Conservation (phyloP, 106 monocot genomes). For the Acanthochlamys bracteata region DNA sequence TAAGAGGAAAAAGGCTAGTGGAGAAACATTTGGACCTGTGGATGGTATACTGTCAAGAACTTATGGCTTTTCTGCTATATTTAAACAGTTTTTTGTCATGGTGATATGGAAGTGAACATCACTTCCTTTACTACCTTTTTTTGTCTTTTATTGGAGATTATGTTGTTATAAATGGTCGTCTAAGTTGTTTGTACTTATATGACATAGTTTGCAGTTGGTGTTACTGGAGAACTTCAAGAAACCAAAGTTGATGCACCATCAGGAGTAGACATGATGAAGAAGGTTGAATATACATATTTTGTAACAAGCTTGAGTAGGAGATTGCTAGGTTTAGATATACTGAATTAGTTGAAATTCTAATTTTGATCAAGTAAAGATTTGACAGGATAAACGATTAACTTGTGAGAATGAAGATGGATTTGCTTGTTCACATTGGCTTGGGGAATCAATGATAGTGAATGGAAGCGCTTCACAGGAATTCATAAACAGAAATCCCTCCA, state of each 20-base stretch:
- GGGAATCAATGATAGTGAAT: conserved; percentile 35
- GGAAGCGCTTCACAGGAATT: conserved; percentile 27
- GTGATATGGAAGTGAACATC: too few species aligned
- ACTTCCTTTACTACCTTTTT: too few species aligned
- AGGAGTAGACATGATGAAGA: conserved; percentile 23
- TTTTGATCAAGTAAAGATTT: conserved; percentile 46
- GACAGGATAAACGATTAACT: conserved; percentile 45
- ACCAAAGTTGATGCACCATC: conserved; percentile 24
- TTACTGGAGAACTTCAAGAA: conserved; percentile 16
- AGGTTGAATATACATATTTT: conserved; percentile 46
- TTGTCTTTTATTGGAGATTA: too few species aligned
- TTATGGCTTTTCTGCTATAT: conserved; percentile 14
- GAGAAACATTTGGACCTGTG: conserved; percentile 7
- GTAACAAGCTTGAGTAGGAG: too few species aligned
- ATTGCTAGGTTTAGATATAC: too few species aligned
- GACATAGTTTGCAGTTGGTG: conserved; percentile 35
- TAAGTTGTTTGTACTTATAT: not conserved
- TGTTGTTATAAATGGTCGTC: too few species aligned
- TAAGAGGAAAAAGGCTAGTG: conserved; percentile 18
- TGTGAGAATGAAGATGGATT: conserved; percentile 31
- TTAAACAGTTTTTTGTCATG: too few species aligned
- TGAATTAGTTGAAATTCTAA: conserved; percentile 24
- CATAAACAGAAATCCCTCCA: conserved; percentile 17
- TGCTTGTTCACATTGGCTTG: conserved; percentile 26
- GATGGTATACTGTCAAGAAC: conserved; percentile 22